Evolutionary conservation across 2,329 filamentous ascomycete species (phyloP), one percentile per base, ranked within the genome.

Genomic region (Didymellaceae sp.): DNA sequence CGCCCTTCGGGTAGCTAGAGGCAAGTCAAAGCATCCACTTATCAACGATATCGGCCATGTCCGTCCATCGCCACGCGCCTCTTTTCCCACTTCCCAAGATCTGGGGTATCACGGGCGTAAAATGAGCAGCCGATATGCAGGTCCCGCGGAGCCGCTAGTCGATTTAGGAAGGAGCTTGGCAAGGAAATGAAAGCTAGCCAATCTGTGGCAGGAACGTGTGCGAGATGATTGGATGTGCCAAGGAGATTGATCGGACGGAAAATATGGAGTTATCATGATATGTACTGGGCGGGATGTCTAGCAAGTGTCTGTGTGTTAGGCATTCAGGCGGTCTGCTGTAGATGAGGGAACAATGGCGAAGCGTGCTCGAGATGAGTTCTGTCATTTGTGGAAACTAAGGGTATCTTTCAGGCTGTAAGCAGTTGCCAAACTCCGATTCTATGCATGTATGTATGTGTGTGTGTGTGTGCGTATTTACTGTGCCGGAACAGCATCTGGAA

Each of bases 11-110:
- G 22, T 24, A 30, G 13, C 21, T 32, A 21, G 13, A 18, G n/a
- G 9, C 6, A 25, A 18, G 39, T 53, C 24, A 45, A 38, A 57
- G 32, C 45, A 31, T 14, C 21, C 42, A 52, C 40, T 43, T 53
- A 54, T 58, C 52, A 52, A 49, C 40, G 46, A 54, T 24, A 47
- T 63, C 67, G 68, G 67, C 47, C 59, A 66, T 54, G 61, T 64
- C 67, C 66, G 68, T 62, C 38, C 43, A 54, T 65, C 25, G 61
- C 57, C 60, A 61, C 57, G 44, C 46, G 34, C 31, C n/a, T n/a
- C n/a, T 40, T 46, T 52, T 55, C 7, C 47, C n/a, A n/a, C n/a
- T n/a, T 32, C 32, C 42, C 48, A 52, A 52, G 42, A 52, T 46
- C 48, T 32, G 48, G 48, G 48, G 48, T 52, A 42, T 46, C 42